Evolutionary conservation across 139 green algal species (phyloP).

Genomic region (Micractinium sp.): DNA sequence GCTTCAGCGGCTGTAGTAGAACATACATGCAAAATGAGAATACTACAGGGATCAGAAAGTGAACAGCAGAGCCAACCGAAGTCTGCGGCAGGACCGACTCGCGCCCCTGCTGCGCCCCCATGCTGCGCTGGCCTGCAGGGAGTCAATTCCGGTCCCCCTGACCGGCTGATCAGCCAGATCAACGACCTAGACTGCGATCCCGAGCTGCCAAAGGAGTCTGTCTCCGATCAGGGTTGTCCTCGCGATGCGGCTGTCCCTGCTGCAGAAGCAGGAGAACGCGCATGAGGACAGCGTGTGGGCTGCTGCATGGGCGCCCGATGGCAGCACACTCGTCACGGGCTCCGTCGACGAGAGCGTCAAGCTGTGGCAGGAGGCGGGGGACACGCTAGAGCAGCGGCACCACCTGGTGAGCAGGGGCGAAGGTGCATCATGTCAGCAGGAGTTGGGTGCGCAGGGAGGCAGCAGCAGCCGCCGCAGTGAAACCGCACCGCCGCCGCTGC

Average conservation of each 20-base stretch:
- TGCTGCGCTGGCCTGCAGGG: not conserved
- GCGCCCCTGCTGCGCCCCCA: not conserved
- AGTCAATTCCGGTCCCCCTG: too few species aligned
- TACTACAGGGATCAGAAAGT: too few species aligned
- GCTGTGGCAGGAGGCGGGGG: conserved; percentile 64
- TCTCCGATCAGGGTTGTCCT: too few species aligned
- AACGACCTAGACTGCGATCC: too few species aligned
- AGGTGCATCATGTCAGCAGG: not conserved
- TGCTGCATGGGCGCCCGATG: conserved; percentile 66
- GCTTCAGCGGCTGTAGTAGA: too few species aligned
- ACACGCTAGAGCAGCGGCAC: conserved; percentile 49
- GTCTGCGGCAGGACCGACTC: too few species aligned
- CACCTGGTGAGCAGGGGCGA: conserved; percentile 25
- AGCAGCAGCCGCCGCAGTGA: not conserved
- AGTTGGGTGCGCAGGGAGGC: not conserved
- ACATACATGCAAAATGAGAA: too few species aligned
- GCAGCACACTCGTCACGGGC: conserved; percentile 74
- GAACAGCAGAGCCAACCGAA: too few species aligned
- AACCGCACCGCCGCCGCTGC: not conserved
- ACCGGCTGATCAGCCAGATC: too few species aligned
- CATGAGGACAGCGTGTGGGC: conserved; percentile 89
- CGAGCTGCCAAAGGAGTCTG: too few species aligned
- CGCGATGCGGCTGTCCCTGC: conserved; percentile 56
- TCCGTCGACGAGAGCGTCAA: conserved; percentile 87
- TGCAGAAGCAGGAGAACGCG: conserved; percentile 65